Conservation (phyloP, 2,329 filamentous ascomycete species). For the Eurotiales sp. region DNA sequence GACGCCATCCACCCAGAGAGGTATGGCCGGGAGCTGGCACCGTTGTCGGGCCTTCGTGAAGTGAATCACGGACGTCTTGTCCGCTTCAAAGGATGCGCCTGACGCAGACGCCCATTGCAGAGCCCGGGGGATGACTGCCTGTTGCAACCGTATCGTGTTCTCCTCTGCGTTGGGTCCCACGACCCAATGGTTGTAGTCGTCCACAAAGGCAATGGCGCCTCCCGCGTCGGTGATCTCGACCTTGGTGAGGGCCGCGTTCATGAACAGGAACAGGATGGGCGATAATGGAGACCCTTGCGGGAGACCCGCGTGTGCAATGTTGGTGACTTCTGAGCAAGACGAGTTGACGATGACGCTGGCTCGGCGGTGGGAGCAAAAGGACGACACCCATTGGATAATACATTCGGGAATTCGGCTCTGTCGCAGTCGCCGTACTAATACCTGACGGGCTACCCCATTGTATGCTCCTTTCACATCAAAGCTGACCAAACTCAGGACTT, state of each 20-base stretch:
- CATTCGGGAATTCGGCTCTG: background rate
- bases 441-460: background rate
- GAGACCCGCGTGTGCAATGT: background rate
- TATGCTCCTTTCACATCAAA: background rate
- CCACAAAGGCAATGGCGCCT: constrained; percentile 16
- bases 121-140: constrained; percentile 16
- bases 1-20: too few species aligned
- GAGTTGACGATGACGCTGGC: background rate
- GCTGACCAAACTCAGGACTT: background rate
- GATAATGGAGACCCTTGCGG: constrained; percentile 28
- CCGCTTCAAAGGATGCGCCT: constrained; percentile 29
- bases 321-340: background rate
- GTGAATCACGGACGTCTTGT: constrained; percentile 34
- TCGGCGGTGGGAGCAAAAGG: background rate
- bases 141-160: background rate
- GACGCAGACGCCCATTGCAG: constrained; percentile 27
- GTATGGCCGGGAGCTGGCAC: too few species aligned
- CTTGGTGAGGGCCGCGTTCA: constrained; percentile 35
- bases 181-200: too few species aligned
- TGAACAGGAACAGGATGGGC: constrained; percentile 36
- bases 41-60: too few species aligned
- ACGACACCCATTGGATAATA: background rate
- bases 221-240: constrained; percentile 23
- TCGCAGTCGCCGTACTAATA: too few species aligned
- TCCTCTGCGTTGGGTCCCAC: background rate